phyloP scores from a whole-genome alignment of 345 rosid genomes.

The Hibiscus trionum region DNA sequence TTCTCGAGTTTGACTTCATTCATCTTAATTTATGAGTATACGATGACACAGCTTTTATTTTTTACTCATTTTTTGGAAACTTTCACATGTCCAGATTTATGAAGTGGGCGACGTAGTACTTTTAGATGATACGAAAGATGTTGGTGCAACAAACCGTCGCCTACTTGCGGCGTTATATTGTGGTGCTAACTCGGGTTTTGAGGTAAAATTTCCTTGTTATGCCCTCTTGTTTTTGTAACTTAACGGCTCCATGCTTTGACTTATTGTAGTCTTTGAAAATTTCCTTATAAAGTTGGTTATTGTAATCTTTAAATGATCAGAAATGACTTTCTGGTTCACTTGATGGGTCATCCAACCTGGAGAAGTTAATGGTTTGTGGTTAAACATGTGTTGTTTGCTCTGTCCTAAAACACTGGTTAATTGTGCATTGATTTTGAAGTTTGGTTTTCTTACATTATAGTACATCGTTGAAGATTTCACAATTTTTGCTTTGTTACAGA shows the following conservation, averaged over 20 bases:
- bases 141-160: slow-evolving; percentile 71
- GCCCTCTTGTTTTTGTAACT: not conserved
- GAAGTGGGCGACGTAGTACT: slow-evolving; percentile 69
- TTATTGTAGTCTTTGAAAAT: not conserved
- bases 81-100: slow-evolving; percentile 44
- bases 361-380: not conserved
- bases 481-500: not conserved
- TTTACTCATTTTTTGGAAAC: not conserved
- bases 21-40: not conserved
- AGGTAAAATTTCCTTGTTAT: slow-evolving; percentile 36
- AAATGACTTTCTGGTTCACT: not conserved
- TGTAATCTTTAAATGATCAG: not conserved
- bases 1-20: slow-evolving; percentile 9
- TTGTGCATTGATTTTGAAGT: not conserved
- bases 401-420: not conserved
- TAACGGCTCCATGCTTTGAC: not conserved
- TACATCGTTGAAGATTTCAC: not conserved
- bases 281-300: not conserved
- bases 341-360: not conserved
- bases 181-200: slow-evolving; percentile 92
- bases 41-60: not conserved
- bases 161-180: slow-evolving; percentile 74
- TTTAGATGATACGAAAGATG: slow-evolving; percentile 65
- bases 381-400: not conserved
- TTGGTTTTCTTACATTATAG: not conserved